Base-by-base conservation (phyloP, 768 basidiomycete genomes). In the Gloeopeniophorella convolvens region DNA sequence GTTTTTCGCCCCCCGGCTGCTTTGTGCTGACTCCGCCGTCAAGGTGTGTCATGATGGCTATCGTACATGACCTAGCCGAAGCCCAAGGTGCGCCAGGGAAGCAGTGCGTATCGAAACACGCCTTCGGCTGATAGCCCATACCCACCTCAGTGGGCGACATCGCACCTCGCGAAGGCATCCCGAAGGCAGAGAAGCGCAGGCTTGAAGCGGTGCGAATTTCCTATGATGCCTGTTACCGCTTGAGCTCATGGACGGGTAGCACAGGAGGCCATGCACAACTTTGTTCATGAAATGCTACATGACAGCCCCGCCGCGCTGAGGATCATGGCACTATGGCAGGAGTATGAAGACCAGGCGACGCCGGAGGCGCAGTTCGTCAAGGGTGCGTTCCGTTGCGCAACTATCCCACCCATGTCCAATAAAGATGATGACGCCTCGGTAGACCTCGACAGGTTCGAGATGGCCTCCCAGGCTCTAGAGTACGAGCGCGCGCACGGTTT, bases 41-140 rank as follows among this genome's bases (percentile, higher is more conserved):
- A 34, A 86, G 84, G 74, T 89, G 86, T 51, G 83, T 89, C 12
- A 84, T 93, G 88, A 84, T 97, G 78, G 81, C 81, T 16, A 58
- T 95, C 30, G 89, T 96, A 12, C 95, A 99, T 62, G 95, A 99
- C 67, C 77, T 99, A 12, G 94, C 94, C 5, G 95, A 99, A 66
- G 95, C 95, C 1, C 87, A 92, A 74, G 85, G 89, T 84, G 42
- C 58, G 51, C 12, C 55, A 42, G 42, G 9, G 31, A 51, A 42
- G 27, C 43, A 18, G 7, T 26, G 28, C 18, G 16, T 27, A 15
- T 20, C 26, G 4, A 24, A 6, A 15, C 13, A 18, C 33, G 23
- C 9, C 27, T 37, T 32, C 20, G 0, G 23, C 42, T 46, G 34
- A 34, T 45, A 3, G 42, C 37, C 13, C n/a, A 24, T 2, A 12